These are phyloP conservation scores for Botrytis squamosa DNA, from an alignment of 2,329 filamentous ascomycete species.

Conservation along the genomic window DNA sequence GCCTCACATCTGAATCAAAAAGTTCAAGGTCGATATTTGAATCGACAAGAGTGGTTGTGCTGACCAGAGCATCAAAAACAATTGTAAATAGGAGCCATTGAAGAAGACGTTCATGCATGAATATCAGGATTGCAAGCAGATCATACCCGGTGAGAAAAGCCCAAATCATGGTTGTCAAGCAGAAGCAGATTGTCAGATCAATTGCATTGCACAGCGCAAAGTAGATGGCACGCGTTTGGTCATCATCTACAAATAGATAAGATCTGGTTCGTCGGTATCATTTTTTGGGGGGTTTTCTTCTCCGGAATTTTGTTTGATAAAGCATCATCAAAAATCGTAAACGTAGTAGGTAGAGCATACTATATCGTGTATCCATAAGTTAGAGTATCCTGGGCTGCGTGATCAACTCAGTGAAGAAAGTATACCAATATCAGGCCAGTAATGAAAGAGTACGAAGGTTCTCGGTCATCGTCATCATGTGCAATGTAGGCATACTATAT, in stretches of 20 bases:
- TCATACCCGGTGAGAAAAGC: slow-evolving; percentile 12
- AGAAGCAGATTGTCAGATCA: slow-evolving; percentile 14
- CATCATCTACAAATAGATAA: slow-evolving; percentile 16
- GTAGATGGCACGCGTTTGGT: slow-evolving; percentile 7
- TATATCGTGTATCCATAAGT: slow-evolving; percentile 20
- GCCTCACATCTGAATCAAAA: slow-evolving; percentile 4
- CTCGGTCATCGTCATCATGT: slow-evolving; percentile 33
- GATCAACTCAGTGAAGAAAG: slow-evolving; percentile 23
- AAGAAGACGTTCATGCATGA: slow-evolving; percentile 11
- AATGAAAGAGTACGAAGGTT: slow-evolving; percentile 19
- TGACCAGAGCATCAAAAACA: not conserved
- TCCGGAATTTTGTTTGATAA: slow-evolving; percentile 1
- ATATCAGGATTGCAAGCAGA: slow-evolving; percentile 17
- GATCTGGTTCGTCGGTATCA: slow-evolving; percentile 4
- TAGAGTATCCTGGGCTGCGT: slow-evolving; percentile 18
- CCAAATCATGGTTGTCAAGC: slow-evolving; percentile 15
- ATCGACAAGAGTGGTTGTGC: slow-evolving; percentile 5
- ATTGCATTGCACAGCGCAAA: slow-evolving; percentile 17
- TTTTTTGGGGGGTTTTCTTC: slow-evolving; percentile 8
- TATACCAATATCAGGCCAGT: slow-evolving; percentile 18
- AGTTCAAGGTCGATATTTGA: not conserved
- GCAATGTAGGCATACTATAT: slow-evolving; percentile 39
- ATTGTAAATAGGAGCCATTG: slow-evolving; percentile 7
- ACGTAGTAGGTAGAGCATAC: slow-evolving; percentile 18
- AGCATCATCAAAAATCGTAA: slow-evolving; percentile 16